Evolutionary conservation across 2,329 filamentous ascomycete genomes (phyloP), one percentile per base, ranked within the genome.

Genomic region (Neodidymelliopsis sp.): DNA sequence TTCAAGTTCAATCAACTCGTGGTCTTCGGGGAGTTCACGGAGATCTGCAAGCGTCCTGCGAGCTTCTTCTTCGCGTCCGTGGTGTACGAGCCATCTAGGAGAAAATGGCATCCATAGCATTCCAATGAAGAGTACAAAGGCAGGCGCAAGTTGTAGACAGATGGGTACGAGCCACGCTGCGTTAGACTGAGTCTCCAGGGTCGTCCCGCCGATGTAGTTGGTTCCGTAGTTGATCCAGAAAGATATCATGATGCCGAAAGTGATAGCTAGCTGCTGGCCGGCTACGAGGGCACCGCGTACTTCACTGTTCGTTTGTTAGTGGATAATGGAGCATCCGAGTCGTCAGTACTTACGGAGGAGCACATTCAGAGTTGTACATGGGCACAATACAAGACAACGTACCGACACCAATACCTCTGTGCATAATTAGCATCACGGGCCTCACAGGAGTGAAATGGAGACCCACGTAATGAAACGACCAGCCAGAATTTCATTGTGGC

Each of bases 71-170:
- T 91, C 87, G 25, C 87, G 84, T 47, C 76, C 77, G 61, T 89
- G 85, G 67, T 90, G 84, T 7, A 89, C 75, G 1, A 93, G 80
- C 88, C 88, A 91, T 58, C 89, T 81, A 0, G 89, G 89, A 0
- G 84, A 88, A 73, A 88, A 91, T 0, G 89, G 89, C 87, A 92
- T 90, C 74, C 89, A 90, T 9, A 88, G 64, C 81, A 91, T 91
- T 27, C 89, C 88, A 9, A 81, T 60, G 20, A 86, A 83, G 1
- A 93, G 80, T 4, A 90, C 59, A 2, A 85, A 59, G 0, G 87
- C 88, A 0, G 88, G 88, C 0, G 79, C 77, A 3, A 91, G 77
- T 62, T 93, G 89, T 0, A 92, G 77, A 57, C 83, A 86, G 39
- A 90, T 83, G 0, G 89, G 89, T 0, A 89, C 74, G 0, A 90